Conservation (phyloP, 2,329 filamentous ascomycete genomes). For the Talaromyces sp. region DNA sequence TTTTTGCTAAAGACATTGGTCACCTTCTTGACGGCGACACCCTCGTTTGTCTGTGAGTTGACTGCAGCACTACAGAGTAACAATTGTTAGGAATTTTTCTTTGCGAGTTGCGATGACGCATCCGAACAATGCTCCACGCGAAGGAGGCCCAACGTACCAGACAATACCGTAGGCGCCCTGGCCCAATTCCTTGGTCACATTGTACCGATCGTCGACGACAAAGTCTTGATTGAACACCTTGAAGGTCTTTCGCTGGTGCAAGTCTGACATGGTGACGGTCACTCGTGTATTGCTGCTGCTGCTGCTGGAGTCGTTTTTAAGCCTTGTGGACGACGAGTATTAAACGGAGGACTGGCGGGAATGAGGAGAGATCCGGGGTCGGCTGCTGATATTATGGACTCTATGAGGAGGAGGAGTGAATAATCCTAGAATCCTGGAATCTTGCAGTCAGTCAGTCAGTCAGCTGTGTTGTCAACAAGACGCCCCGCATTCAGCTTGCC, state of each 20-base stretch:
- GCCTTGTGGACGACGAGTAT: not conserved
- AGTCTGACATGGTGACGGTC: conserved; percentile 50
- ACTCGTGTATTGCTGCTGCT: not conserved
- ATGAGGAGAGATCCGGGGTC: not conserved
- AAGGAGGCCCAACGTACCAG: conserved; percentile 57
- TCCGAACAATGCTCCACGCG: not conserved
- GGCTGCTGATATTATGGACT: no score
- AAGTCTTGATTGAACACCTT: conserved; percentile 99
- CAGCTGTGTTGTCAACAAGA: conserved; percentile 2
- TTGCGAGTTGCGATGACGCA: not conserved
- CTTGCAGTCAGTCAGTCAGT: not conserved
- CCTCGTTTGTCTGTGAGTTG: conserved; percentile 85
- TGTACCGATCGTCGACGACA: conserved; percentile 95
- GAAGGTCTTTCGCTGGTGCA: conserved; percentile 80
- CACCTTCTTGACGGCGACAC: conserved; percentile 98
- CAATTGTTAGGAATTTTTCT: not conserved
- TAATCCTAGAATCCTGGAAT: not conserved
- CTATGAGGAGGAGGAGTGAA: no score
- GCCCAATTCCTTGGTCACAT: conserved; percentile 95
- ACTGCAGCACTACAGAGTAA: conserved; percentile 69
- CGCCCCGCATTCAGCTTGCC: conserved; percentile 1
- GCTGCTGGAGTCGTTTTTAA: no score
- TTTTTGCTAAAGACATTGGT: conserved; percentile 99
- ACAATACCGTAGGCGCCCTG: conserved; percentile 99
- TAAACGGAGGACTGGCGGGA: not conserved